Evolutionary conservation across 2,329 filamentous ascomycete species (phyloP).

Genomic region (Sclerotinia borealis): DNA sequence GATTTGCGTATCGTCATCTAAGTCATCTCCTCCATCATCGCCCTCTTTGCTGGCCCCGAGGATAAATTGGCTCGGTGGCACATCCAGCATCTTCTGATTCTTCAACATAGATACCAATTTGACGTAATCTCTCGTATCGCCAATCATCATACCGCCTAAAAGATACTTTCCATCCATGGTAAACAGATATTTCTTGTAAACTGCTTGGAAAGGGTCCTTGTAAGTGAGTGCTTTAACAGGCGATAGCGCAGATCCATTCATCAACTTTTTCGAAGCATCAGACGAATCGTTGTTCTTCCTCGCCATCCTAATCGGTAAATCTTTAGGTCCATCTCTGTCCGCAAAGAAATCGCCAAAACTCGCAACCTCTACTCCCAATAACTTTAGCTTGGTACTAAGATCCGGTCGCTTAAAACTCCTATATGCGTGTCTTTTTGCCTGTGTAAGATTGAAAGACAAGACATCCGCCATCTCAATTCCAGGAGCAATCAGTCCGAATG

Average conservation of each 20-base stretch:
- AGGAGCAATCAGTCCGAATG: slow-evolving; percentile 82
- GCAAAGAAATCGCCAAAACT: slow-evolving; percentile 94
- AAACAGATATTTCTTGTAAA: slow-evolving; percentile 94
- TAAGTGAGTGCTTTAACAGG: slow-evolving; percentile 80
- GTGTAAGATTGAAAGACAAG: slow-evolving; percentile 83
- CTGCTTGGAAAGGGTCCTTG: slow-evolving; percentile 77
- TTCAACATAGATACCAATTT: slow-evolving; percentile 85
- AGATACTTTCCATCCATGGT: slow-evolving; percentile 85
- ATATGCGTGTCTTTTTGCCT: slow-evolving; percentile 65
- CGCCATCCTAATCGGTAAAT: slow-evolving; percentile 56
- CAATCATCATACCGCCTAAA: slow-evolving; percentile 96
- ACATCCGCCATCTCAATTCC: slow-evolving; percentile 92
- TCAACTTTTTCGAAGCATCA: slow-evolving; percentile 42
- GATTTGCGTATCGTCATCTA: slow-evolving; percentile 80
- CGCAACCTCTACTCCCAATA: slow-evolving; percentile 84
- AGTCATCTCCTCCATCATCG: slow-evolving; percentile 68
- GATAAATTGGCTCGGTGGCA: slow-evolving; percentile 77
- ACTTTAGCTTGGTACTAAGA: slow-evolving; percentile 84
- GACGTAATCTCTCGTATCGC: slow-evolving; percentile 84
- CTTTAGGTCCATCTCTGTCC: slow-evolving; percentile 73
- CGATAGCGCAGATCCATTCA: slow-evolving; percentile 48
- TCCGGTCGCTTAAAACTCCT: slow-evolving; percentile 75
- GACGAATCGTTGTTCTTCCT: slow-evolving; percentile 38
- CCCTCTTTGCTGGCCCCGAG: slow-evolving; percentile 68
- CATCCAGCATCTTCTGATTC: slow-evolving; percentile 70